Conservation (phyloP, 1,284 basidiomycete species). For the Phylloporus gajari region DNA sequence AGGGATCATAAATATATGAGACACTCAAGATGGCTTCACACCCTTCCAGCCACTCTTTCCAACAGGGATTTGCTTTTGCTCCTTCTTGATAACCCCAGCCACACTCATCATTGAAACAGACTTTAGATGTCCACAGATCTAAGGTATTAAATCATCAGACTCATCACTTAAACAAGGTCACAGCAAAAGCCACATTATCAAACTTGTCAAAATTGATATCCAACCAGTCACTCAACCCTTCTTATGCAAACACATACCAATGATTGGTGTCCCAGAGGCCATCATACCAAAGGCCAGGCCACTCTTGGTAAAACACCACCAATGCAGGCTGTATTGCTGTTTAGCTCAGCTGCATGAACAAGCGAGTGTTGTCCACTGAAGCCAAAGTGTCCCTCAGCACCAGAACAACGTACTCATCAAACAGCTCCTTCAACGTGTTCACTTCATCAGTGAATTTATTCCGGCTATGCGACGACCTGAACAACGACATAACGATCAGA, state of each 20-base stretch:
- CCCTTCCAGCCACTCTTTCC: too few relatives aligned
- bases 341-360: slow-evolving; percentile 30
- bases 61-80: too few relatives aligned
- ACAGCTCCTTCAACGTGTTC: slow-evolving; percentile 66
- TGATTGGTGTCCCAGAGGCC: slow-evolving; percentile 66
- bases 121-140: slow-evolving; percentile 86
- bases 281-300: slow-evolving; percentile 63
- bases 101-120: slow-evolving; percentile 77
- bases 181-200: slow-evolving; percentile 69
- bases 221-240: slow-evolving; percentile 67
- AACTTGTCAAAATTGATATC: slow-evolving; percentile 82
- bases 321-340: slow-evolving; percentile 52
- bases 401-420: slow-evolving; percentile 54
- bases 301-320: slow-evolving; percentile 51
- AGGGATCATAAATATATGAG: too few relatives aligned
- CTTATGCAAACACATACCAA: slow-evolving; percentile 79
- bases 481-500: slow-evolving; percentile 42
- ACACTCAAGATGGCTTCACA: too few relatives aligned
- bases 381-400: not conserved
- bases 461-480: slow-evolving; percentile 55
- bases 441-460: slow-evolving; percentile 79
- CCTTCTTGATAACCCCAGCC: slow-evolving; percentile 43
- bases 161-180: not conserved
- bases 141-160: slow-evolving; percentile 3
- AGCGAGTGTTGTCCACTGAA: not conserved